A percentile compares a stretch with the other conserved stretches of the same genome.
Conservation (phyloP, 2,329 filamentous ascomycete species). For the Fonsecaea multimorphosa region DNA sequence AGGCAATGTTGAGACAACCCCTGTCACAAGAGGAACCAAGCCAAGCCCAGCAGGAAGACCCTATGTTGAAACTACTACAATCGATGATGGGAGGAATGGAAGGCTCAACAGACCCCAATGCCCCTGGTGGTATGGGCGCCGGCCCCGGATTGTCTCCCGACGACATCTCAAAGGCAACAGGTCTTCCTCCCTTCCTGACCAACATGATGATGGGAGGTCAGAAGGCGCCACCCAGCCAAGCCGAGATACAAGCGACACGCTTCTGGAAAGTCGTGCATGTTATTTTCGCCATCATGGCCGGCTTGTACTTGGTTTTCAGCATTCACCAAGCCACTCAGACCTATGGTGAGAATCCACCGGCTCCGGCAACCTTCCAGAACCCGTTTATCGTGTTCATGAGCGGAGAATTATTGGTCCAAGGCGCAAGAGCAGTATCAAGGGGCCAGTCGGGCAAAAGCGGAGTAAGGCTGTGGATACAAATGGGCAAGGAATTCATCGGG, state of each 20-base stretch:
- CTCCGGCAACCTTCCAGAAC: slow-evolving; percentile 53
- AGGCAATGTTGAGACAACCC: slow-evolving; percentile 39
- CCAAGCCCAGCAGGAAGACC: slow-evolving; percentile 52
- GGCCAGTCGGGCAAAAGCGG: slow-evolving; percentile 41
- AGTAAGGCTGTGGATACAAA: slow-evolving; percentile 46
- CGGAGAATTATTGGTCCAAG: slow-evolving; percentile 53
- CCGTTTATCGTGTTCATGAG: slow-evolving; percentile 55
- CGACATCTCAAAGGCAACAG: slow-evolving; percentile 39
- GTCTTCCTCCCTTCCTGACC: slow-evolving; percentile 43
- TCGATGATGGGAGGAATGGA: slow-evolving; percentile 53
- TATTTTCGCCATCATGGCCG: slow-evolving; percentile 62
- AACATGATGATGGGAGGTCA: slow-evolving; percentile 48
- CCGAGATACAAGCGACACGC: slow-evolving; percentile 45
- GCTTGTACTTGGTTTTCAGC: slow-evolving; percentile 57
- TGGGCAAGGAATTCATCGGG: slow-evolving; percentile 48
- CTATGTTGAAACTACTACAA: slow-evolving; percentile 62
- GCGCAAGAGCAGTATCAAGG: slow-evolving; percentile 45
- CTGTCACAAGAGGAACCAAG: slow-evolving; percentile 40
- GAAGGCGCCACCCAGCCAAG: slow-evolving; percentile 47
- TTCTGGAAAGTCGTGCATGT: slow-evolving; percentile 66
- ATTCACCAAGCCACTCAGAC: slow-evolving; percentile 46
- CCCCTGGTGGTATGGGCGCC: slow-evolving; percentile 26
- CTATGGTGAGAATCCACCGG: slow-evolving; percentile 50
- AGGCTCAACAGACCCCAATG: slow-evolving; percentile 25
- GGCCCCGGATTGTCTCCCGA: slow-evolving; percentile 35